Evolutionary conservation across 352 stramenopile genomes (phyloP).

Genomic region (Aphanomyces euteiches): DNA sequence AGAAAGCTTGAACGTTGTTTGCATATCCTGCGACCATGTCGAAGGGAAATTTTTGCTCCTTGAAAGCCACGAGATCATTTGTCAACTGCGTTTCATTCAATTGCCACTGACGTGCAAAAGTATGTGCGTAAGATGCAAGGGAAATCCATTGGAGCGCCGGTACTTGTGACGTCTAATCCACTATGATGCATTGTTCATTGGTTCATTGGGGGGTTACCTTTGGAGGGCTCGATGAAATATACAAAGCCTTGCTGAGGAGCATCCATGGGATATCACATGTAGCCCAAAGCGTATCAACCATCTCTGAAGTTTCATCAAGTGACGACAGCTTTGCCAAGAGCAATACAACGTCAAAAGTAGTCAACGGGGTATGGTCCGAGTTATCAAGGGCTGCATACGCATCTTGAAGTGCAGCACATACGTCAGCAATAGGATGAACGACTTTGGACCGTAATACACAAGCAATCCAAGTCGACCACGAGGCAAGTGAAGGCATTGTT

Average conservation of each 20-base stretch:
- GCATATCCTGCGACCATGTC: slow-evolving; percentile 14
- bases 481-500: not conserved
- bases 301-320: not conserved
- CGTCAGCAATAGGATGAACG: not conserved
- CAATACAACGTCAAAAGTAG: not conserved
- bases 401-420: not conserved
- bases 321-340: not conserved
- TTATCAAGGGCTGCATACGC: not conserved
- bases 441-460: not conserved
- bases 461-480: not conserved
- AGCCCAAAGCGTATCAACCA: not conserved
- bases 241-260: not conserved
- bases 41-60: slow-evolving; percentile 16
- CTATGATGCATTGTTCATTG: too few relatives aligned
- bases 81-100: not conserved
- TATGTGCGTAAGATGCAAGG: not conserved
- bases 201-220: too few relatives aligned
- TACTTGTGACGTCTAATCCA: not conserved
- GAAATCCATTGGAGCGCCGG: slow-evolving; percentile 10
- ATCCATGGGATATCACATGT: not conserved
- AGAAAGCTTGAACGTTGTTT: slow-evolving; percentile 1
- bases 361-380: not conserved
- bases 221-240: not conserved
- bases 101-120: slow-evolving; percentile 15
- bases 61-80: not conserved